Percentiles rank a stretch among this genome's conserved stretches.
phyloP scores from a whole-genome alignment of 768 basidiomycete genomes.

The Flagelloscypha sp. region DNA sequence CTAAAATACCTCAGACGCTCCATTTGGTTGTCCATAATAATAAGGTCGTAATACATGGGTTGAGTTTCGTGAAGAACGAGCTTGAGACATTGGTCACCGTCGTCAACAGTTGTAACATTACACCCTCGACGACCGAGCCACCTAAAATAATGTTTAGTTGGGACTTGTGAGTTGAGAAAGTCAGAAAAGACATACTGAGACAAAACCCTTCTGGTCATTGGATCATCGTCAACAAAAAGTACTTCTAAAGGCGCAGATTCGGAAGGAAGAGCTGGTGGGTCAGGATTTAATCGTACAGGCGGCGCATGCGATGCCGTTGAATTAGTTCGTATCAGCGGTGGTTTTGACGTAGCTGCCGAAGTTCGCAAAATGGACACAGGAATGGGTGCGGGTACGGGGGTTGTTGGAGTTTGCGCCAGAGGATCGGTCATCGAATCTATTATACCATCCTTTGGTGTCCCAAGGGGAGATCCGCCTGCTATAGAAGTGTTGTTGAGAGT shows the following conservation, averaged over 20 bases:
- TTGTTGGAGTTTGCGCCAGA: too few relatives aligned
- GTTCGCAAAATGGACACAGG: not conserved
- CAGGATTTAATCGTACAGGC: not conserved
- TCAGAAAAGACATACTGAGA: conserved; percentile 6
- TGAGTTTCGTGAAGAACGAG: too few relatives aligned
- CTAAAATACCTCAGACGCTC: too few relatives aligned
- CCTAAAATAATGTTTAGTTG: too few relatives aligned
- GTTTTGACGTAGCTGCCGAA: not conserved
- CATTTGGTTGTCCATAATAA: too few relatives aligned
- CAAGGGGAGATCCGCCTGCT: conserved; percentile 2
- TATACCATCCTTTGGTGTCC: too few relatives aligned
- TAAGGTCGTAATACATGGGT: too few relatives aligned
- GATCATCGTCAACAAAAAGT: conserved; percentile 28
- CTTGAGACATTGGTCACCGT: too few relatives aligned
- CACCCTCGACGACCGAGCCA: too few relatives aligned
- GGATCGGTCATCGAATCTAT: too few relatives aligned
- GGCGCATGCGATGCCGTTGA: conserved; percentile 4
- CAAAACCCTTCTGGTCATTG: conserved; percentile 21
- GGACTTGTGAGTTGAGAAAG: too few relatives aligned
- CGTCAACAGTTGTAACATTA: too few relatives aligned
- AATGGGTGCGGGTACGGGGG: conserved; percentile 1
- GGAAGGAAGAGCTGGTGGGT: conserved; percentile 3
- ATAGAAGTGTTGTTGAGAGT: not conserved
- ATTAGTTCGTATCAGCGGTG: conserved; percentile 6
- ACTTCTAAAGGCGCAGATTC: conserved; percentile 14